Evolutionary conservation across 345 rosid genomes (phyloP), one percentile per base, ranked within the genome.

Genomic region (Sisymbrium altissimum): DNA sequence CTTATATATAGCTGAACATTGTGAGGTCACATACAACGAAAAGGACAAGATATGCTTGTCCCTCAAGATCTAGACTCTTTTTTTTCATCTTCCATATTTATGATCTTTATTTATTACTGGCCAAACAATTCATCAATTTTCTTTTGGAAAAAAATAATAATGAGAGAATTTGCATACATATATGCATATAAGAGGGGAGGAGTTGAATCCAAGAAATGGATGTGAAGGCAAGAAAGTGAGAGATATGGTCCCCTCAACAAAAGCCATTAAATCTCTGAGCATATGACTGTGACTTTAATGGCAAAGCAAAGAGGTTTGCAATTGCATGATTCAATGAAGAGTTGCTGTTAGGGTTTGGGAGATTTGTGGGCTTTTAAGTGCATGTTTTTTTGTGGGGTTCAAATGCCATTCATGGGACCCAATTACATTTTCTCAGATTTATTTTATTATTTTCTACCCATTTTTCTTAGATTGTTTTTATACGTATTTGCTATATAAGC

Each of bases 211-310:
- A 77, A 77, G 72, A 41, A 64, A 76, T 70, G 71, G 81, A 73
- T 66, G 67, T 66, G 71, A 66, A 57, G 77, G 76, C 55, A 59
- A 72, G 65, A 73, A 61, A 72, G 70, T 62, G 74, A 73, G 68
- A 66, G 64, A 66, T 35, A 72, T 73, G 81, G 78, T 62, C 81
- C 81, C 81, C 81, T 68, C 71, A 68, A 66, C 64, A 78, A 68
- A 73, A 64, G 71, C 81, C 78, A 78, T 72, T 68, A 72, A 78
- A 72, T 43, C 78, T 68, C 78, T 78, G 78, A 78, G 77, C 80
- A 71, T 77, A 77, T 73, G 78, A 73, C 55, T 73, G 64, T 73
- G 81, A 78, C 81, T 78, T 68, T 68, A 73, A 73, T 78, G 81
- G 81, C 61, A 73, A 60, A 78, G 73, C 73, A 78, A 72, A 78